Base-by-base conservation (phyloP, 116 monocot species). In the Trichopus zeylanicus region DNA sequence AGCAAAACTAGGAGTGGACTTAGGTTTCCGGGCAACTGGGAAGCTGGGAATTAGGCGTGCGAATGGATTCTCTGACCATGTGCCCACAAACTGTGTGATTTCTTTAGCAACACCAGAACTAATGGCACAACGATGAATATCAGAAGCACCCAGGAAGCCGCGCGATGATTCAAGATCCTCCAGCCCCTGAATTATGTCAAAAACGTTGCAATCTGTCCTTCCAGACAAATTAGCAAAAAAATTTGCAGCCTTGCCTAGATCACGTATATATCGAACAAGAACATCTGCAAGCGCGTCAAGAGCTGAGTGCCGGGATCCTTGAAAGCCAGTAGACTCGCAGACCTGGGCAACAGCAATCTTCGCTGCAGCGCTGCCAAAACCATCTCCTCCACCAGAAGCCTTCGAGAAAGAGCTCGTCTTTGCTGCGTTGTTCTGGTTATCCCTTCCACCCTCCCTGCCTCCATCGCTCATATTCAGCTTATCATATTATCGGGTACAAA, bases 401-500 rank as follows among this genome's bases (percentile, higher is more conserved):
- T 13, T 13, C 1, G 60, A 72, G 3, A 2, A 13, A 27, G 47
- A 49, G 30, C 32, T 71, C 35, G 48, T 61, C 31, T 69, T 68
- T 26, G 34, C 59, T 5, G 2, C 6, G 28, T 39, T 46, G 37
- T 56, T 81, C 51, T 72, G 75, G 33, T 64, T 59, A 69, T 76
- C 70, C 46, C 49, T 48, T 73, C 60, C 65, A 73, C 49, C 61
- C 69, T 73, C 73, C 59, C 54, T 48, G 32, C 74, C 73, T 61
- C 84, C 78, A 81, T 89, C 81, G 68, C 70, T 89, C 89, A 89
- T 89, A 59, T 85, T 89, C 89, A 74, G 73, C 56, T 49, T 16
- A 66, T 79, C 75, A 78, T 69, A 75, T 51, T 66, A 75, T 55
- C 61, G 20, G 42, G 21, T 7, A 23, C 6, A 21, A 70, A 28